A percentile compares a stretch with the other conserved stretches of the same genome.
Evolutionary conservation across 2,329 filamentous ascomycete species (phyloP).

Genomic region (Pseudocercospora pini-densiflorae): DNA sequence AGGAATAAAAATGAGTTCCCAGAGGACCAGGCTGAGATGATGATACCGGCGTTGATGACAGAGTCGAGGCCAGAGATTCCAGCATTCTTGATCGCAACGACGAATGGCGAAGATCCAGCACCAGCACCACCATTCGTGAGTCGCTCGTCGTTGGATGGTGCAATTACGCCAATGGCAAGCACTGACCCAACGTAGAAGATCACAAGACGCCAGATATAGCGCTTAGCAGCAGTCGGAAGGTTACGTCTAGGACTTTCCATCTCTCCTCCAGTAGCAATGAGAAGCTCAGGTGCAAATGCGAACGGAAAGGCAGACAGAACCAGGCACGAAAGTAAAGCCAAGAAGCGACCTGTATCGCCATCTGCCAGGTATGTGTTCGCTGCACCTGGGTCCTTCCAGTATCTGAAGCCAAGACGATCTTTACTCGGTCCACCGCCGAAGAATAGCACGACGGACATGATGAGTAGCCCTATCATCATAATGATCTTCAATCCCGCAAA

Average conservation of each 20-base stretch:
- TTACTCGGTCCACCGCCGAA: slow-evolving; percentile 59
- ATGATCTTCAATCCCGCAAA: slow-evolving; percentile 55
- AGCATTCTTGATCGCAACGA: slow-evolving; percentile 52
- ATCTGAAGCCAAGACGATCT: slow-evolving; percentile 57
- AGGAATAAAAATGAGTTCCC: slow-evolving; percentile 61
- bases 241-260: slow-evolving; percentile 63
- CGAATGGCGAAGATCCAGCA: slow-evolving; percentile 27
- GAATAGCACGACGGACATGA: slow-evolving; percentile 60
- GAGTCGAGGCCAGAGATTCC: slow-evolving; percentile 63
- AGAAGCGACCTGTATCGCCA: slow-evolving; percentile 56
- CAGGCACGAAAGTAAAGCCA: slow-evolving; percentile 57
- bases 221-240: slow-evolving; percentile 62
- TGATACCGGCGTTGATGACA: slow-evolving; percentile 70
- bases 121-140: slow-evolving; percentile 48
- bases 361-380: slow-evolving; percentile 54
- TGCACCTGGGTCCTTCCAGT: slow-evolving; percentile 55
- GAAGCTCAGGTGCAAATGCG: slow-evolving; percentile 60
- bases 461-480: slow-evolving; percentile 55
- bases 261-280: slow-evolving; percentile 60
- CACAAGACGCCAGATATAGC: slow-evolving; percentile 66
- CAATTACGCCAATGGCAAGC: slow-evolving; percentile 65
- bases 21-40: slow-evolving; percentile 66
- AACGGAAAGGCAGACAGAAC: slow-evolving; percentile 60
- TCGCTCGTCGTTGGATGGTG: slow-evolving; percentile 56
- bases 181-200: slow-evolving; percentile 65